Percentiles rank a stretch among this genome's conserved stretches.
These are phyloP conservation scores for Areca catechu DNA, from an alignment of 176 grass and related monocot genomes.

Conservation along the genomic window DNA sequence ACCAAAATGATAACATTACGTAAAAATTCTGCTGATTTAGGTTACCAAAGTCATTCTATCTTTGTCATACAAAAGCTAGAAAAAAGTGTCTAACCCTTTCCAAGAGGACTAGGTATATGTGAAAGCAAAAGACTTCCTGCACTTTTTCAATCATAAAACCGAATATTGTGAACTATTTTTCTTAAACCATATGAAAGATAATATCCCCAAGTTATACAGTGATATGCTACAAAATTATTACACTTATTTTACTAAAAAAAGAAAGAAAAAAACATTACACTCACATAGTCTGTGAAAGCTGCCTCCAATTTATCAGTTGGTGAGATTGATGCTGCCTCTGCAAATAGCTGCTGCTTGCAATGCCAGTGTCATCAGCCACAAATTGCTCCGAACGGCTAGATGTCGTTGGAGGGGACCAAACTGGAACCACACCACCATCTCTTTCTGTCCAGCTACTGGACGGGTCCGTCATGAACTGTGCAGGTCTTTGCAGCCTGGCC, in stretches of 20 bases:
- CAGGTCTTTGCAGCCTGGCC: constrained; percentile 12
- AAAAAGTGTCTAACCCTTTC: no score
- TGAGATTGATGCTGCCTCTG: constrained; percentile 62
- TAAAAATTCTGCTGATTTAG: no score
- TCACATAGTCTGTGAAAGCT: constrained; percentile 66
- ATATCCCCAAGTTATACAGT: not conserved
- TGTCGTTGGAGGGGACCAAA: constrained; percentile 76
- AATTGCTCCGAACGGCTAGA: constrained; percentile 55
- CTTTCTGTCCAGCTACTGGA: constrained; percentile 72
- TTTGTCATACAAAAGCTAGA: no score
- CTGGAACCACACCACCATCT: constrained; percentile 79
- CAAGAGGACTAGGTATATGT: no score
- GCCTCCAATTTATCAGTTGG: constrained; percentile 72
- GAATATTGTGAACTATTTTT: no score
- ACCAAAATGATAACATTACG: no score
- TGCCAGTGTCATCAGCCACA: constrained; percentile 43
- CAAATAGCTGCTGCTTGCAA: constrained; percentile 53
- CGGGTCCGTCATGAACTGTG: constrained; percentile 32
- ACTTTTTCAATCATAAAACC: no score
- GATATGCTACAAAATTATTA: not conserved
- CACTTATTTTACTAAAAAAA: not conserved
- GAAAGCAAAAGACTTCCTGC: no score
- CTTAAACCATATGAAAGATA: not conserved
- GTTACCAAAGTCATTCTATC: no score
- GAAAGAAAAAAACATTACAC: constrained; percentile 20